These are phyloP conservation scores for Saccharomycopsis sp. DNA, from an alignment of 805 yeast species.

Conservation along the genomic window DNA sequence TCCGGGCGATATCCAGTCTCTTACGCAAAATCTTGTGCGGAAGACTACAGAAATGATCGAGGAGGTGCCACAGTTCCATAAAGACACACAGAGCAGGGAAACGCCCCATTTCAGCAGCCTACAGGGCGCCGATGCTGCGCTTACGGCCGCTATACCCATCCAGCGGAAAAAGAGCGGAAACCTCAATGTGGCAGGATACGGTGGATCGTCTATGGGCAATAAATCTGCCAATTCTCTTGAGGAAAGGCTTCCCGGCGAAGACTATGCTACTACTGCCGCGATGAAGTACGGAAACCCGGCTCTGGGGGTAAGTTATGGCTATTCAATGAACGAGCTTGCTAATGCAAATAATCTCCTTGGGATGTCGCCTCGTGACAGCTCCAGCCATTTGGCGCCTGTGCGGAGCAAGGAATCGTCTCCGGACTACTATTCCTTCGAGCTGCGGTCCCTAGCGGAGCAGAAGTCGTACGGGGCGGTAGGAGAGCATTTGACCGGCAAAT, in stretches of 20 bases:
- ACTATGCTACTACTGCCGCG: not conserved
- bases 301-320: not conserved
- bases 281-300: not conserved
- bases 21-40: constrained; percentile 16
- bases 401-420: not conserved
- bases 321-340: not conserved
- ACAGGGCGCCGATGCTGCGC: not conserved
- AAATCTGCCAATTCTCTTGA: not conserved
- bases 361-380: not conserved
- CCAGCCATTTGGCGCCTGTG: not conserved
- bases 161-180: not conserved
- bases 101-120: too few species aligned
- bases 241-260: not conserved
- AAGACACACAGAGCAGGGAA: too few species aligned
- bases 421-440: not conserved
- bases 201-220: not conserved
- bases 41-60: constrained; percentile 21
- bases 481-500: not conserved
- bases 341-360: not conserved
- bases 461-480: not conserved
- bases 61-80: constrained; percentile 5
- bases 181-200: not conserved
- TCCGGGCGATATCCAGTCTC: constrained; percentile 4
- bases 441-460: not conserved
- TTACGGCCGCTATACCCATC: not conserved